Percentiles rank a stretch among this genome's conserved stretches.
These are phyloP conservation scores for Camellia japonica DNA, from an alignment of 148 eudicot species.

Conservation along the genomic window DNA sequence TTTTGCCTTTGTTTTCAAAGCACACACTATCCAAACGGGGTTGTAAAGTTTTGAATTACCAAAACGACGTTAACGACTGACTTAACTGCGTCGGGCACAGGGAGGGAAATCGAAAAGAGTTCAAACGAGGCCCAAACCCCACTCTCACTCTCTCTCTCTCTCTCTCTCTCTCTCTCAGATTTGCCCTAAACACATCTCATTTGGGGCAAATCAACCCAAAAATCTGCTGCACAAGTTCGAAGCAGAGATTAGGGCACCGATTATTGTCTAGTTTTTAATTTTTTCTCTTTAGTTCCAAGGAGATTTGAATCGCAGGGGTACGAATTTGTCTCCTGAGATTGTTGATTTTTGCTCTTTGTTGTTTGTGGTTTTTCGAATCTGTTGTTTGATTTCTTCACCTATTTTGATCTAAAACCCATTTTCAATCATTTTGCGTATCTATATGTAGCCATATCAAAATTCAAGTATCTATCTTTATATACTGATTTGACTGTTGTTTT, in stretches of 20 bases:
- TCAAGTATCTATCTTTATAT: background rate
- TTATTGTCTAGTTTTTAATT: background rate
- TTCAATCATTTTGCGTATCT: background rate
- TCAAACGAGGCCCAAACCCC: background rate
- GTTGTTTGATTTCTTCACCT: background rate
- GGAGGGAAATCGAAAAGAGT: constrained; percentile 14
- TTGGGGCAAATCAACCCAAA: constrained; percentile 20
- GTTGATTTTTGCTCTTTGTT: background rate
- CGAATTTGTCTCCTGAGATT: background rate
- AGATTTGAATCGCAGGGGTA: background rate
- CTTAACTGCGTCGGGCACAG: background rate
- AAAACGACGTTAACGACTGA: background rate
- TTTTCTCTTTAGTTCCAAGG: background rate
- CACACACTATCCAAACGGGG: too few relatives aligned
- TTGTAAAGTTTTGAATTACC: background rate
- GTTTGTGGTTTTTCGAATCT: too few relatives aligned
- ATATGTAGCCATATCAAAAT: too few relatives aligned
- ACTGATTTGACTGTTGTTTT: background rate
- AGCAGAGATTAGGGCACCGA: background rate
- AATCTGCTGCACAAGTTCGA: background rate
- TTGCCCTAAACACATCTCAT: constrained; percentile 23
- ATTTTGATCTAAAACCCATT: background rate
- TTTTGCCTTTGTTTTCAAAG: too few relatives aligned
- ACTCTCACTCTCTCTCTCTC: background rate
- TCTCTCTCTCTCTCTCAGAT: constrained; percentile 1